Conservation (phyloP, 2,329 filamentous ascomycete genomes). For the Fusarium sp. region DNA sequence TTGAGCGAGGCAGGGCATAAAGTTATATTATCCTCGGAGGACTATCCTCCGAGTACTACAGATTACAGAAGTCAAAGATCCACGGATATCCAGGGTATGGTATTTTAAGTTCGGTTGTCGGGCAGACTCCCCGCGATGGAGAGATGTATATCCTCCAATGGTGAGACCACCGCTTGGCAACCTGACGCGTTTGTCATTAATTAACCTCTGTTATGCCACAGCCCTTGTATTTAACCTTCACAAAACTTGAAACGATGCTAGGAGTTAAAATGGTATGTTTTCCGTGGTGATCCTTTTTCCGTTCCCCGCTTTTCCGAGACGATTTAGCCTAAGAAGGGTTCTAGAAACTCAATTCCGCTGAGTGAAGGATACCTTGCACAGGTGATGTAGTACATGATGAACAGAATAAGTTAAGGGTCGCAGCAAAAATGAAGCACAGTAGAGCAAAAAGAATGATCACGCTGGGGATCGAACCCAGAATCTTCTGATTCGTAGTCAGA, state of each 20-base stretch:
- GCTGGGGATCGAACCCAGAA: slow-evolving; percentile 39
- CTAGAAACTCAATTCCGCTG: neutral
- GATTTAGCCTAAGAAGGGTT: slow-evolving; percentile 7
- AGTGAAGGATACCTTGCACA: neutral
- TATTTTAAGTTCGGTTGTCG: neutral
- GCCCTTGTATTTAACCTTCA: slow-evolving; percentile 4
- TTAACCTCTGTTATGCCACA: neutral
- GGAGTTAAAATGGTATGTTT: neutral
- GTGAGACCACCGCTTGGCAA: neutral
- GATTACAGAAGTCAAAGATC: neutral
- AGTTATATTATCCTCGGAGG: neutral
- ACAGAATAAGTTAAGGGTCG: no score
- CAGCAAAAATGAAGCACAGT: fast-evolving
- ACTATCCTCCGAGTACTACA: neutral
- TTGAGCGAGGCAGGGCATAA: no score
- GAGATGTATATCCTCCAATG: slow-evolving; percentile 20
- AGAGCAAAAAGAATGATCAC: slow-evolving; percentile 22
- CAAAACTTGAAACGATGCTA: slow-evolving; percentile 9
- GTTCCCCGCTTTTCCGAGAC: neutral
- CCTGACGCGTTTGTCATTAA: slow-evolving; percentile 9
- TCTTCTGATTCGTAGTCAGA: slow-evolving; percentile 40
- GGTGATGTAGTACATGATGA: no score
- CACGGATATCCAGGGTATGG: neutral
- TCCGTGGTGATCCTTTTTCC: slow-evolving; percentile 22
- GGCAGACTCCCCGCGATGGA: neutral